These are phyloP conservation scores for Pseudogymnoascus sp. DNA, from an alignment of 2,329 filamentous ascomycete species.

Conservation along the genomic window DNA sequence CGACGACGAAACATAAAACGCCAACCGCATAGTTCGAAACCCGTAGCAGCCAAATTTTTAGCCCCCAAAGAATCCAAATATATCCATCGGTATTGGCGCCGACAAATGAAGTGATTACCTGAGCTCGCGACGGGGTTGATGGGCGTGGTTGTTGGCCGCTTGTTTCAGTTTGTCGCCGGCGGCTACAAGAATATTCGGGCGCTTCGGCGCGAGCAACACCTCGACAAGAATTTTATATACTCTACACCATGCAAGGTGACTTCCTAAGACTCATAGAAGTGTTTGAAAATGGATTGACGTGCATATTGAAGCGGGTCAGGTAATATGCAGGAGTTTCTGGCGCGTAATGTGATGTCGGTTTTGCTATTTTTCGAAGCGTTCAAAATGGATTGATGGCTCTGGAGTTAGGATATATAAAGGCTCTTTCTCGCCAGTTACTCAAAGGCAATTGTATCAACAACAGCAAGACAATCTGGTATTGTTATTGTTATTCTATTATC, in stretches of 20 bases:
- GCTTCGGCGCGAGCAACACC: not conserved
- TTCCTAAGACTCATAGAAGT: not conserved
- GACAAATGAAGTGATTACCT: not conserved
- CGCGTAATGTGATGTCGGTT: not conserved
- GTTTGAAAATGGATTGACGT: not conserved
- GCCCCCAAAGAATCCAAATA: not conserved
- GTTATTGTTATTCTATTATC: not conserved
- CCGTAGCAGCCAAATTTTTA: not conserved
- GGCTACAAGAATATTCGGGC: not conserved
- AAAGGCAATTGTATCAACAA: not conserved
- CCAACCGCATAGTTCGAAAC: not conserved
- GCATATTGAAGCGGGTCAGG: not conserved
- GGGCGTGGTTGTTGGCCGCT: not conserved
- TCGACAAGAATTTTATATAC: not conserved
- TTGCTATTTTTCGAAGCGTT: not conserved
- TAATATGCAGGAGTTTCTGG: not conserved
- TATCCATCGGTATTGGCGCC: not conserved
- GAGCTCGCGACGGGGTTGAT: not conserved
- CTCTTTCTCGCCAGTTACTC: not conserved
- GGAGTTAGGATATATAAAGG: not conserved
- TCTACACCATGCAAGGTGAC: not conserved
- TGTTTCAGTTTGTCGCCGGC: not conserved
- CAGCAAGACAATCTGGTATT: not conserved
- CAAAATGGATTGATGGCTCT: not conserved
- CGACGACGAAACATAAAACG: not conserved